Percentiles rank a stretch among this genome's conserved stretches.
Conservation (phyloP, 129 eudicot genomes). For the Artemisia annua region DNA sequence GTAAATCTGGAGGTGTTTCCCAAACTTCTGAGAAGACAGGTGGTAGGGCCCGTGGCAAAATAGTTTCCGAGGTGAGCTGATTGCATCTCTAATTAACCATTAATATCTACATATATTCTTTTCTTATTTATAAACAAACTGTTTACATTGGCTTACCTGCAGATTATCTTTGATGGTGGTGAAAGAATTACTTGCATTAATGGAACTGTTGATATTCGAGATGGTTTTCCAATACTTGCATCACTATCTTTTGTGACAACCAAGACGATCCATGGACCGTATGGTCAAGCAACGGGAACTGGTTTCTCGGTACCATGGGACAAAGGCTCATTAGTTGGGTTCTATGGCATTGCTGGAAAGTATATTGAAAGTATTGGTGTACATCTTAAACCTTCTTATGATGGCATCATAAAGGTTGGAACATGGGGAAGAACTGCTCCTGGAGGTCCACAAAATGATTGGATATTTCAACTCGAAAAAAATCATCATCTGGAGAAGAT, state of each 20-base stretch:
- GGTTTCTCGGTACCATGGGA: neutral
- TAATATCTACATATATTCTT: no score
- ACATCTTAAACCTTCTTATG: neutral
- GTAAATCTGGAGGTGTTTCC: no score
- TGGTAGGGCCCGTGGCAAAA: no score
- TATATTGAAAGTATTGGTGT: constrained; percentile 19
- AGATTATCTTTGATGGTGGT: neutral
- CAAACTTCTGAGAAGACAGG: no score
- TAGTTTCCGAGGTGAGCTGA: no score
- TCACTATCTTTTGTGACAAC: neutral
- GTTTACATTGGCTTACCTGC: neutral
- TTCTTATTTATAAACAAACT: no score
- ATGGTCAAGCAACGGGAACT: neutral
- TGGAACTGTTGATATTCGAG: constrained; percentile 11
- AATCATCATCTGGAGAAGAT: constrained; percentile 24
- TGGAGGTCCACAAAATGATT: neutral
- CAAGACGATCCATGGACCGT: constrained; percentile 21
- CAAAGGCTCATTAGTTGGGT: constrained; percentile 1
- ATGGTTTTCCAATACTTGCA: neutral
- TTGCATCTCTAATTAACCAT: no score
- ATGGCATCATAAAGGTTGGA: constrained; percentile 6
- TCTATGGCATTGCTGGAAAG: constrained; percentile 20
- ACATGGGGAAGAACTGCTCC: constrained; percentile 11
- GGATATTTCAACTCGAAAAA: constrained; percentile 7
- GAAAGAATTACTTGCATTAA: neutral